Percentiles rank a stretch among this genome's conserved stretches.
Conservation (phyloP, 495 filamentous ascomycete genomes). For the Penicillium lagena region DNA sequence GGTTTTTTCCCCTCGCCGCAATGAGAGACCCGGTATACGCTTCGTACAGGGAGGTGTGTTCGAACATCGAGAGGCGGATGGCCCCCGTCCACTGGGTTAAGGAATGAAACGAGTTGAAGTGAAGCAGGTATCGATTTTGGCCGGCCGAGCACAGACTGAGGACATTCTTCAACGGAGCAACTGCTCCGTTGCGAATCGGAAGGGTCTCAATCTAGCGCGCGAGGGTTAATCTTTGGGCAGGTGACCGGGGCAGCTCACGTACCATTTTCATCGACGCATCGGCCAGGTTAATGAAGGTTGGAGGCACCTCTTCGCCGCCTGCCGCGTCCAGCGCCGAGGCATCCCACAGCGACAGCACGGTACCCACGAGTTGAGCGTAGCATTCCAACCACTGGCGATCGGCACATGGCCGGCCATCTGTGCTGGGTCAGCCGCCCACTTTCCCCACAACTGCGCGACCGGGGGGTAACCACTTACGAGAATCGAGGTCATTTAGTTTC, state of each 20-base stretch:
- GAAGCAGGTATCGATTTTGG: constrained; percentile 88
- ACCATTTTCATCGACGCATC: constrained; percentile 99
- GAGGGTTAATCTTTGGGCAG: no score
- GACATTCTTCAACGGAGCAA: constrained; percentile 82
- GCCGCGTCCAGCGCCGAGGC: constrained; percentile 87
- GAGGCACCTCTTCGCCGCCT: constrained; percentile 76
- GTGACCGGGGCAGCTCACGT: constrained; percentile 6
- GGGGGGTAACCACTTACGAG: constrained; percentile 49
- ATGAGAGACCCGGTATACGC: constrained; percentile 95
- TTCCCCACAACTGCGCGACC: neutral
- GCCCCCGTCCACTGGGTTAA: constrained; percentile 94
- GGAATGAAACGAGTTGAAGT: constrained; percentile 92
- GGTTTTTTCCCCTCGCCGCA: constrained; percentile 80
- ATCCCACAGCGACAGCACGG: constrained; percentile 93
- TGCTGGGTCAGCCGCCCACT: constrained; percentile 3
- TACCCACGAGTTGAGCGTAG: constrained; percentile 94
- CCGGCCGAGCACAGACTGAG: constrained; percentile 93
- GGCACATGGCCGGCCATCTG: constrained; percentile 77
- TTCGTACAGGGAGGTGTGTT: constrained; percentile 88
- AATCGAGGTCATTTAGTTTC: constrained; percentile 90
- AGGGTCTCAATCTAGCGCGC: constrained; percentile 73
- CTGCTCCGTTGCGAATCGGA: constrained; percentile 68
- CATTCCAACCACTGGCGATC: constrained; percentile 95
- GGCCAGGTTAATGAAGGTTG: constrained; percentile 94
- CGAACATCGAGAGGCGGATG: constrained; percentile 91